Base-by-base conservation (phyloP, 164 flowering plant genomes). In the Buxus sempervirens region DNA sequence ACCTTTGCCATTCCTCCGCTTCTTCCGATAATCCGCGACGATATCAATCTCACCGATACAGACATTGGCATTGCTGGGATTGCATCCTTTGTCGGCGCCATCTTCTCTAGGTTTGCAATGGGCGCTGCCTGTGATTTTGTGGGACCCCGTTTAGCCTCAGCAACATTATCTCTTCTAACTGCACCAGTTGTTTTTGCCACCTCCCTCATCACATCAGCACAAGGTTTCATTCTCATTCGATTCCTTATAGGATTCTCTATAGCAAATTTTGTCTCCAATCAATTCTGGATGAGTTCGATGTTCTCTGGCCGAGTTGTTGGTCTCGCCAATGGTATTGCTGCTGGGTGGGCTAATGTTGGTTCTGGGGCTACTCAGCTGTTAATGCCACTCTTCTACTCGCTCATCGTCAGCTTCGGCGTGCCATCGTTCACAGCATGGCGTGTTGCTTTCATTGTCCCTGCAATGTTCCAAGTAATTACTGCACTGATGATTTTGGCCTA, bases 251-350 rank as follows among this genome's bases (percentile, higher is more conserved):
- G 92, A 14, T 82, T 88, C 32, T 84, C 76, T 0, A 38, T 88
- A 1, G 92, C 88, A 12, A 88, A 82, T 70, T 88, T 88, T 72
- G 85, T 85, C 6, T 76, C 92, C 26, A 82, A 77, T 72, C 92
- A 88, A 74, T 85, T 77, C 69, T 88, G 89, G 89, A 88, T 84
- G 87, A 82, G 80, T 72, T 81, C 82, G 58, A 88, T 88, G 92
- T 88, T 88, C 74, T 79, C 89, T 36, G 20, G 70, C 69, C 20
- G 32, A 21, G 72, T 81, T 16, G 84, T 88, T 5, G 92, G 87
- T 22, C 76, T 80, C 1, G 89, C 88, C 42, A 85, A 88, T 64
- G 92, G 84, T 4, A 70, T 82, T n/a, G 68, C 88, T 0, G 87
- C 88, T 45, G 92, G 88, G 0, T 88, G 92, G 92, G 86, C 89